Evolutionary conservation across 2,329 filamentous ascomycete genomes (phyloP), one percentile per base, ranked within the genome.

Genomic region (Emergomyces pasteurianus): DNA sequence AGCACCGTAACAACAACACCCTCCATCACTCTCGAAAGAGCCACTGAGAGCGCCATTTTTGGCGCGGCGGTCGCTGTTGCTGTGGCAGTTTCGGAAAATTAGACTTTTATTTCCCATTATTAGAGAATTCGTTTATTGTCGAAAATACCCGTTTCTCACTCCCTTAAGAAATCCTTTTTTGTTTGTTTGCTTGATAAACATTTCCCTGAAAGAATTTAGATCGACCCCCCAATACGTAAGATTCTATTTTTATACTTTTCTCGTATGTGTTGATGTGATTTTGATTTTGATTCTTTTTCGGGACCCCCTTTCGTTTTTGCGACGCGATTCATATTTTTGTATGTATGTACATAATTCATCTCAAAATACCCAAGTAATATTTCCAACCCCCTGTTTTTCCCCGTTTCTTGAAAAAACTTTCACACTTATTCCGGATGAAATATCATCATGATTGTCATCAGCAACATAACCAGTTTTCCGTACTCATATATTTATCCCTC

Each of bases 51-150:
- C 40, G 75, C 74, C 2, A 75, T 79, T 28, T 67, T 78, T 26
- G 77, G 77, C 16, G 77, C 76, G 0, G 77, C 77, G 0, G 76
- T 79, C 14, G 77, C 77, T 3, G 77, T 79, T 26, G 77, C 77
- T 12, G 71, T 79, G 14, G 72, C 74, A 0, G 71, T 71, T 73
- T 26, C 68, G 67, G 26, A 54, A 63, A 43, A 56, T 61, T 60
- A 64, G 63, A 9, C 59, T 16, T 58, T 61, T 40, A 59, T 59
- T 54, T 61, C 47, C 59, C 9, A 26, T 49, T 26, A 1, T 28
- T 49, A 28, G 16, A 43, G 40, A 43, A 18, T 21, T 6, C 14
- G 5, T 43, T 43, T 3, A 31, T 31, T 31, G 7, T 43, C 40
- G 40, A 43, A 43, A n/a, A 43, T 6, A 42, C 40, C 40, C 16